A percentile compares a stretch with the other conserved stretches of the same genome.
These are phyloP conservation scores for Neodidymelliopsis sp. DNA, from an alignment of 2,329 filamentous ascomycete species.

Conservation along the genomic window DNA sequence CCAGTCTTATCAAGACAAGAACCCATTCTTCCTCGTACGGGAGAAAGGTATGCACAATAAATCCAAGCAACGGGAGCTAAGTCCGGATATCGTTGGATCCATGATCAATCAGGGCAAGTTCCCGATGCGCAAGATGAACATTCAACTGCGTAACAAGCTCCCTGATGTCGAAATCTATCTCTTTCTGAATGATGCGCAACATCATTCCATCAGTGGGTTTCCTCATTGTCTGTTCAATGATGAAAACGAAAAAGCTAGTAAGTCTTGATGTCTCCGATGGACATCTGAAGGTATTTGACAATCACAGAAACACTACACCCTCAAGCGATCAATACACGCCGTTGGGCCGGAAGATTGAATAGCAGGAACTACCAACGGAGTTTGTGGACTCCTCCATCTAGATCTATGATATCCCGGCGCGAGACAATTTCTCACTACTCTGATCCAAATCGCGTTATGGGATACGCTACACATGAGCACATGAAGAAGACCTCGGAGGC, in stretches of 20 bases:
- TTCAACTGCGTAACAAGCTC: background rate
- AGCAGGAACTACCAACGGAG: background rate
- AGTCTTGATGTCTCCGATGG: background rate
- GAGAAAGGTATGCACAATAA: background rate
- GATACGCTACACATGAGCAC: slow-evolving; percentile 26
- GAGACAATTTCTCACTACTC: background rate
- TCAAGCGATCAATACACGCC: background rate
- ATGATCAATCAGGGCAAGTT: background rate
- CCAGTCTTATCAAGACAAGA: background rate
- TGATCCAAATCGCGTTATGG: background rate
- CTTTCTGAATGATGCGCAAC: background rate
- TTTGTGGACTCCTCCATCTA: background rate
- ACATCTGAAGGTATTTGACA: background rate
- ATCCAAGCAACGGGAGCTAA: background rate
- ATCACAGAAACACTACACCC: background rate
- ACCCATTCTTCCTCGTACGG: background rate
- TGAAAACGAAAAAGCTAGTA: background rate
- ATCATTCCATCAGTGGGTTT: background rate
- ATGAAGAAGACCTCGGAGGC: background rate
- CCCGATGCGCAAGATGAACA: background rate
- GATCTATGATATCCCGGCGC: background rate
- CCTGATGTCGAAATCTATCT: background rate
- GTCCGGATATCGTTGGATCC: background rate
- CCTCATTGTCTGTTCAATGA: background rate
- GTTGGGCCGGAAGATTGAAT: background rate